Conservation (phyloP, 805 yeast species). For the Metschnikowia koreensis region DNA sequence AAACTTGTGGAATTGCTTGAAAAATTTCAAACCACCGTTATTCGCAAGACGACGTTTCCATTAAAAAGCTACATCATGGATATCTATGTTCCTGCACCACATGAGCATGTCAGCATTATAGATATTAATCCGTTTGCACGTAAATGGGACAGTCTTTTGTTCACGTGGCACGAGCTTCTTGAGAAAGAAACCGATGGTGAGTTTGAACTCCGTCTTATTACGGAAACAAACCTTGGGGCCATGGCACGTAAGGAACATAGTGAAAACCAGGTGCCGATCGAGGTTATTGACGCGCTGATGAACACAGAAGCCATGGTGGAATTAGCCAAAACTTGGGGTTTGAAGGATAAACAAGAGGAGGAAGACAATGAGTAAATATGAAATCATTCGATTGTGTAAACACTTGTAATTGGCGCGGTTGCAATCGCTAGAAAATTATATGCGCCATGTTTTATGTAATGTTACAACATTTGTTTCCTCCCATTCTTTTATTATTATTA, state of each 20-base stretch:
- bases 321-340: constrained; percentile 57
- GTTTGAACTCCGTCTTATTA: constrained; percentile 63
- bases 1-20: constrained; percentile 49
- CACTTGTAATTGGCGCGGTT: too few relatives aligned
- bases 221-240: constrained; percentile 66
- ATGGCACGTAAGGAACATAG: constrained; percentile 82
- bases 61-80: constrained; percentile 61
- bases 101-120: constrained; percentile 60
- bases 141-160: constrained; percentile 74
- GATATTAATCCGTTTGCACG: constrained; percentile 87
- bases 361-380: too few relatives aligned
- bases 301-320: constrained; percentile 70
- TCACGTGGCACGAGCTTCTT: constrained; percentile 78
- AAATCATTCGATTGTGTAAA: too few relatives aligned
- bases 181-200: constrained; percentile 29
- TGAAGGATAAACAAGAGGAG: background rate
- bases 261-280: constrained; percentile 89
- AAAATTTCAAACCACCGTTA: constrained; percentile 51
- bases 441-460: too few relatives aligned
- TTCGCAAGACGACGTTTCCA: constrained; percentile 25
- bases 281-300: constrained; percentile 79
- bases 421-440: too few relatives aligned
- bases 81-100: constrained; percentile 77
- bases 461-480: too few relatives aligned
- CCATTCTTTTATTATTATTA: too few relatives aligned